phyloP scores from a whole-genome alignment of 2,329 filamentous ascomycete genomes.

The Akanthomyces muscarius region DNA sequence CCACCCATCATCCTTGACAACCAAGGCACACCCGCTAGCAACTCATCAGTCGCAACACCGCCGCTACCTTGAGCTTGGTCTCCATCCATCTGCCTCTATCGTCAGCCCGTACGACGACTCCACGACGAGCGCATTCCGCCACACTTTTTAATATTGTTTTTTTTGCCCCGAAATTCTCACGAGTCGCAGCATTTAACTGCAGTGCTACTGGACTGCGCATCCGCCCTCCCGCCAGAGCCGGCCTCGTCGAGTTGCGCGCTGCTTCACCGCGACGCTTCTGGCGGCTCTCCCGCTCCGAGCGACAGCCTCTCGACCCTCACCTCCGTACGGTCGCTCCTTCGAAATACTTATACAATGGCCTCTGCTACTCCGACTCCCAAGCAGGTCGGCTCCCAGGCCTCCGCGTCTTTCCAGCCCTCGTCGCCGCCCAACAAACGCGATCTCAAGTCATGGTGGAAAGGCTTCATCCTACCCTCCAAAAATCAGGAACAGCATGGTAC shows the following conservation, averaged over 20 bases:
- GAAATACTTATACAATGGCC: conserved; percentile 5
- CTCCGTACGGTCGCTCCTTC: neutral
- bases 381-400: neutral
- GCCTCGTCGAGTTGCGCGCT: conserved; percentile 5
- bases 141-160: neutral
- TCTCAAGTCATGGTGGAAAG: conserved; percentile 95
- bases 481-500: conserved; percentile 55
- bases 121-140: neutral
- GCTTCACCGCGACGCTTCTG: conserved; percentile 4
- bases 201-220: neutral
- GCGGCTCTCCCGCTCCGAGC: neutral
- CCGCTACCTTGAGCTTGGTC: neutral
- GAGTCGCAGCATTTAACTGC: neutral
- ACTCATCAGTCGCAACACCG: neutral
- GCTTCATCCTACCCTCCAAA: conserved; percentile 71
- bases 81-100: neutral
- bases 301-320: neutral
- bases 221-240: conserved; percentile 1
- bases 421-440: conserved; percentile 83
- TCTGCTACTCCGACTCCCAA: conserved; percentile 13
- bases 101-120: neutral
- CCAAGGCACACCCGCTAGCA: neutral
- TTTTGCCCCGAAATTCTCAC: neutral
- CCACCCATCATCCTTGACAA: neutral
- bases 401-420: conserved; percentile 8